Evolutionary conservation across 805 yeast species (phyloP), one percentile per base, ranked within the genome.

Genomic region (Metschnikowia gruessii): DNA sequence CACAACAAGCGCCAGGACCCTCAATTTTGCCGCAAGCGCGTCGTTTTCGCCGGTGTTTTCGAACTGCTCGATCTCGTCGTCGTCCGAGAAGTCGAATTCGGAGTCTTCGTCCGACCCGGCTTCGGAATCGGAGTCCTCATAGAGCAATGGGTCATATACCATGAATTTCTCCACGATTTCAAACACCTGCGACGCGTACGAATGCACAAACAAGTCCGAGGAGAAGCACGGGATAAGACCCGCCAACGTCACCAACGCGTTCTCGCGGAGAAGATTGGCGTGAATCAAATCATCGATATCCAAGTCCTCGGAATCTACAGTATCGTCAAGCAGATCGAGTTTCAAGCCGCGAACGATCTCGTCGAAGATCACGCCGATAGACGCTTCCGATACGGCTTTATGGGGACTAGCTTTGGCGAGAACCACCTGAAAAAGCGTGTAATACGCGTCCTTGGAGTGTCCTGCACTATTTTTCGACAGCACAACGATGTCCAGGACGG

Each of bases 21-120:
- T 68, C 16, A 86, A 63, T 52, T 79, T 82, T 85, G 91, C 83
- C 1, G 84, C 75, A 8, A 70, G 64, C 8, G 69, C 74, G 43
- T 71, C 72, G 43, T 63, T 63, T 36, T 68, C 70, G 43, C 69
- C 71, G 44, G 77, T 84, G 16, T 58, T 61, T 10, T 52, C 56
- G 15, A 40, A 52, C 19, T 65, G 69, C 28, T 68, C 69, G 18
- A 63, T 65, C 17, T 63, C 78, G 10, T 77, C 83, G n/a, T 69
- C 76, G 40, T 54, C 59, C 9, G 54, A 52, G 16, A 56, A 53
- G n/a, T 56, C 58, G 33, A 55, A 37, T 5, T 50, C 57, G 40
- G 61, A 55, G 38, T 61, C 69, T 7, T 19, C 38, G n/a, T 45
- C 55, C 26, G 53, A 40, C 32, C 59, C 66, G 9, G 69, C 72